Evolutionary conservation across 331 rosid species (phyloP).

Genomic region (Ulmus americana): DNA sequence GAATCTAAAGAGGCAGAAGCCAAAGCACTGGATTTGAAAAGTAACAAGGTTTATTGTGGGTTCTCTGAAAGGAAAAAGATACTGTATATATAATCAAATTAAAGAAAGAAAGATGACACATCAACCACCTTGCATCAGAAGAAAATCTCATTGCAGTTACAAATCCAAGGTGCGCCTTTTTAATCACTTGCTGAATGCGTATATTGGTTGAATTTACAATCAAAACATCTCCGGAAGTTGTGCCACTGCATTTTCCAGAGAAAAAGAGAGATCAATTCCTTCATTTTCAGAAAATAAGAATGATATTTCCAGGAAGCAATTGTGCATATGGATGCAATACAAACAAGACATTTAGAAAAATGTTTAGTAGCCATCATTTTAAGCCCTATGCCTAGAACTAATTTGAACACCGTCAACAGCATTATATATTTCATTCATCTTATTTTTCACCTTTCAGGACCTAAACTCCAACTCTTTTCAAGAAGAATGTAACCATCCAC

Average conservation of each 20-base stretch:
- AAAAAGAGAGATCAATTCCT: constrained; percentile 8
- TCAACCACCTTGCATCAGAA: constrained; percentile 65
- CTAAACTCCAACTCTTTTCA: neutral
- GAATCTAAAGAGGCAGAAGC: constrained; percentile 84
- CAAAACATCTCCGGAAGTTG: constrained; percentile 61
- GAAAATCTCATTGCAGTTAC: constrained; percentile 79
- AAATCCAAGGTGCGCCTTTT: constrained; percentile 73
- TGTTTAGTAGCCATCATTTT: no score
- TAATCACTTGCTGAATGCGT: constrained; percentile 47
- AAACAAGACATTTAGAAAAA: no score
- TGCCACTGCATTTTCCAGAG: constrained; percentile 56
- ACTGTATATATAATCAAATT: neutral
- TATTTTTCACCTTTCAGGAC: neutral
- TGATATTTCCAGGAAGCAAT: neutral
- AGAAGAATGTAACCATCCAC: neutral
- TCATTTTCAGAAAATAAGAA: constrained; percentile 2
- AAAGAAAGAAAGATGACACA: neutral
- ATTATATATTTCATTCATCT: no score
- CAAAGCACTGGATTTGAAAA: constrained; percentile 47
- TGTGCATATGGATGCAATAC: no score
- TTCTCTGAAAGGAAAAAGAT: constrained; percentile 8
- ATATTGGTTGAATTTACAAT: constrained; percentile 53
- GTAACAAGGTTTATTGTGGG: constrained; percentile 14
- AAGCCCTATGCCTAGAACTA: no score
- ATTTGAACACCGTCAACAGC: no score